Evolutionary conservation across 2,329 filamentous ascomycete genomes (phyloP), one percentile per base, ranked within the genome.

Genomic region (Penicillium sp.): DNA sequence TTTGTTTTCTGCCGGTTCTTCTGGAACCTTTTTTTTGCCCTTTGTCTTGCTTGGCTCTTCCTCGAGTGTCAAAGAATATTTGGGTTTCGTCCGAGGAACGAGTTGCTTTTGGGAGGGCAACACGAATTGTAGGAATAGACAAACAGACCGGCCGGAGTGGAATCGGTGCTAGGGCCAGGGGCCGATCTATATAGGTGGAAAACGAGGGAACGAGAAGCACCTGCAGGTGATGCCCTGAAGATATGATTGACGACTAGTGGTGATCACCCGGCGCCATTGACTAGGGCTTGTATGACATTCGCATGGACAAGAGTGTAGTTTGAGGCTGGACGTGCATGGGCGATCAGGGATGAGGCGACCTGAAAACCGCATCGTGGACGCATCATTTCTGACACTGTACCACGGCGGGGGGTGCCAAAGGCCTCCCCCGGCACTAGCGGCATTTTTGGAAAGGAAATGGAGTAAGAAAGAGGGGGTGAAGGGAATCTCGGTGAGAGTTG

Each of bases 211-310:
- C 17, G 13, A 4, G 6, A 4, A 6, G 14, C 40, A 6, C 25
- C 11, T 48, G 43, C 39, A 46, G 31, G 42, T 42, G 37, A 47
- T 47, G 37, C 21, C 25, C 3, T 44, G 41, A 38, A 39, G 34
- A 33, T 30, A 45, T 38, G 42, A 48, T 48, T 45, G 35, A 42
- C 45, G 30, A 43, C 46, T 48, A 46, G 43, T 32, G 56, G 51
- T 51, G 56, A 62, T 62, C 57, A 41, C 33, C 43, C 42, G 37
- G 41, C 32, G 39, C 36, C 28, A 47, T n/a, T n/a, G n/a, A 36
- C 21, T 27, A 36, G 26, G 28, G 26, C 33, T 36, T 36, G 33
- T 36, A 36, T 36, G 33, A 36, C 33, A 17, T 27, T 7, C 21
- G 11, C 11, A 7, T 23, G 21, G 21, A 11, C 21, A 7, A 23